A percentile compares a stretch with the other conserved stretches of the same genome.
phyloP scores from a whole-genome alignment of 2,329 filamentous ascomycete species.

The Penicillium olsonii region DNA sequence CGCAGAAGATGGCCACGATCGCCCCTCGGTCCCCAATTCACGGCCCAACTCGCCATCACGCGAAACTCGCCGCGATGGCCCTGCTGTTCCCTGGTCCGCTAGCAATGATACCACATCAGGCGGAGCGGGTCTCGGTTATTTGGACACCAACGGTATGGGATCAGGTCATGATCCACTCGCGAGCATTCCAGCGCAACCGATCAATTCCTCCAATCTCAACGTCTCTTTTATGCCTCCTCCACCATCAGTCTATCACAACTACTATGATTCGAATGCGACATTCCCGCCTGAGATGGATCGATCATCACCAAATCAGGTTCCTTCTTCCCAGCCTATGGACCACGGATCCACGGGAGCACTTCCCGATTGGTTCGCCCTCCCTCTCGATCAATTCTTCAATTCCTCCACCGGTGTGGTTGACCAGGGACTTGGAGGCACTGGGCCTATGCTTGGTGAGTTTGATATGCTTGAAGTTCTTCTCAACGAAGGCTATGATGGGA shows the following conservation, averaged over 20 bases:
- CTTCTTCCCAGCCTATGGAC: slow-evolving; percentile 33
- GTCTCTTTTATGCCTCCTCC: slow-evolving; percentile 51
- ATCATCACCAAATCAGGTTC: slow-evolving; percentile 25
- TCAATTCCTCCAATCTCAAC: slow-evolving; percentile 47
- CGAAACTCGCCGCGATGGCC: slow-evolving; percentile 32
- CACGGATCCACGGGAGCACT: slow-evolving; percentile 29
- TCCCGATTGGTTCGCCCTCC: slow-evolving; percentile 64
- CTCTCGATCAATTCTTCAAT: slow-evolving; percentile 61
- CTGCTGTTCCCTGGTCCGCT: slow-evolving; percentile 31
- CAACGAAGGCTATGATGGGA: slow-evolving; percentile 44
- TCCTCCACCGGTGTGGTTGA: slow-evolving; percentile 47
- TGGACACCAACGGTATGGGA: slow-evolving; percentile 30
- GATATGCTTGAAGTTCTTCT: slow-evolving; percentile 52
- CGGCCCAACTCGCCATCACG: slow-evolving; percentile 42
- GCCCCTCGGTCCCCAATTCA: slow-evolving; percentile 35
- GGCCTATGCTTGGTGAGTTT: slow-evolving; percentile 60
- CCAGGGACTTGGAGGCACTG: slow-evolving; percentile 60
- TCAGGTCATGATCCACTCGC: slow-evolving; percentile 44
- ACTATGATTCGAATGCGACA: slow-evolving; percentile 41
- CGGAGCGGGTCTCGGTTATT: slow-evolving; percentile 25
- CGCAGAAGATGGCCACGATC: slow-evolving; percentile 40
- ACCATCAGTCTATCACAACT: slow-evolving; percentile 48
- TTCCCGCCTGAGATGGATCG: slow-evolving; percentile 35
- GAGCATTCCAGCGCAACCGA: slow-evolving; percentile 46
- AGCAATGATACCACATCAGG: slow-evolving; percentile 22